A percentile compares a stretch with the other conserved stretches of the same genome.
Evolutionary conservation across 805 yeast genomes (phyloP).

Genomic region (Maudiozyma serrabonitensis): DNA sequence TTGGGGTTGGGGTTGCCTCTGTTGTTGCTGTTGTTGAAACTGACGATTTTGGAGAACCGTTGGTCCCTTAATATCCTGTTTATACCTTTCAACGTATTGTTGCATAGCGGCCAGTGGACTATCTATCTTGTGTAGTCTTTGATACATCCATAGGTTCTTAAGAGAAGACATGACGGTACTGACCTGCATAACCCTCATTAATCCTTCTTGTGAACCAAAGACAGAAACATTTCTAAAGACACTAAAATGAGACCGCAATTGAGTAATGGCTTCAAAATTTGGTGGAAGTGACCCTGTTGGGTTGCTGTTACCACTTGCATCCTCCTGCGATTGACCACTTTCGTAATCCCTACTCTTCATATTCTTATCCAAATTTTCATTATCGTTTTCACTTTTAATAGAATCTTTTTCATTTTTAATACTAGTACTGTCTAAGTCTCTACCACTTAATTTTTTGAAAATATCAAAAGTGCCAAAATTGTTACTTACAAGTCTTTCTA

Average conservation of each 20-base stretch:
- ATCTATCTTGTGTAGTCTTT: conserved; percentile 37
- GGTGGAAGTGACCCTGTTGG: conserved; percentile 1
- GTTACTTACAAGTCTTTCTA: conserved; percentile 34
- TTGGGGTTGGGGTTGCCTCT: not conserved
- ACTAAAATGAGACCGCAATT: conserved; percentile 31
- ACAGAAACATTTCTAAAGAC: conserved; percentile 42
- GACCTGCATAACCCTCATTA: conserved; percentile 64
- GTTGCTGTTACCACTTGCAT: not conserved
- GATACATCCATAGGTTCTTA: conserved; percentile 52
- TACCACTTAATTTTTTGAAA: conserved; percentile 9
- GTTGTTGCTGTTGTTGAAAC: not conserved
- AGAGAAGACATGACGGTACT: conserved; percentile 72
- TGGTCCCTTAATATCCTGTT: not conserved
- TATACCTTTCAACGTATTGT: conserved; percentile 20
- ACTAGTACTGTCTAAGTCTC: not conserved
- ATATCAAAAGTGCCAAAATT: conserved; percentile 15
- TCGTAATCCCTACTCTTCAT: not conserved
- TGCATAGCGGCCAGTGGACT: conserved; percentile 52
- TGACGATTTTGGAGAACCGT: not conserved
- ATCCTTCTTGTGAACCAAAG: conserved; percentile 55
- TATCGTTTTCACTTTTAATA: not conserved
- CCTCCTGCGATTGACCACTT: not conserved
- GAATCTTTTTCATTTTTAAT: not conserved
- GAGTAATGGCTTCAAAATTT: conserved; percentile 15
- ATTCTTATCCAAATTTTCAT: not conserved